phyloP scores from a whole-genome alignment of 805 yeast genomes.

The Metschnikowia corniflorae region DNA sequence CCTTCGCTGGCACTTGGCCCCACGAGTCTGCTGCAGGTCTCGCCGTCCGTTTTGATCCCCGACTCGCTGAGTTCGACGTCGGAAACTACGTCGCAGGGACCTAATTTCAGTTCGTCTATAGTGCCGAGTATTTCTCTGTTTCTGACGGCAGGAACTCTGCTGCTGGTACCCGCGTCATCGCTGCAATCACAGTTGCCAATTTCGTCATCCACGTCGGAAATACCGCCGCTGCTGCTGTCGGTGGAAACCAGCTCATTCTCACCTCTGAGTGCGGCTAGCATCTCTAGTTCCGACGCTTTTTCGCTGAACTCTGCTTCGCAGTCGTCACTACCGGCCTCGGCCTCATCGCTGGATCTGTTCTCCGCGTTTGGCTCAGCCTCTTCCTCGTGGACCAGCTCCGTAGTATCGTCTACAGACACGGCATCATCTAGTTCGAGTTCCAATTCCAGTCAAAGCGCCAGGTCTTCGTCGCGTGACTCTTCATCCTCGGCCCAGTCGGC shows the following conservation, averaged over 20 bases:
- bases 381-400: constrained; percentile 1
- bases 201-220: too few relatives aligned
- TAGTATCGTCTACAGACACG: neutral
- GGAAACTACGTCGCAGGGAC: too few relatives aligned
- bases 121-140: too few relatives aligned
- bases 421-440: neutral
- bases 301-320: constrained; percentile 1
- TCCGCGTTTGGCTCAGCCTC: neutral
- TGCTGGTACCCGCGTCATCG: too few relatives aligned
- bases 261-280: neutral
- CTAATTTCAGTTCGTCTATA: too few relatives aligned
- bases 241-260: too few relatives aligned
- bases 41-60: too few relatives aligned
- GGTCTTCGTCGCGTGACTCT: neutral
- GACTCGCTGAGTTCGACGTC: too few relatives aligned
- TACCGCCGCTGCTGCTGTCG: neutral
- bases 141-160: too few relatives aligned
- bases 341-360: constrained; percentile 3
- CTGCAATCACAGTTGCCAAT: too few relatives aligned
- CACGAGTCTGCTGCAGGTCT: too few relatives aligned
- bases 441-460: neutral
- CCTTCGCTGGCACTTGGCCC: too few relatives aligned
- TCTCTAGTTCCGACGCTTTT: neutral
- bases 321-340: constrained; percentile 2
- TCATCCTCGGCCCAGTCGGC: neutral